Percentiles rank a stretch among this genome's conserved stretches.
Evolutionary conservation across 2,329 filamentous ascomycete genomes (phyloP).

Genomic region (Plectosphaerella sp.): DNA sequence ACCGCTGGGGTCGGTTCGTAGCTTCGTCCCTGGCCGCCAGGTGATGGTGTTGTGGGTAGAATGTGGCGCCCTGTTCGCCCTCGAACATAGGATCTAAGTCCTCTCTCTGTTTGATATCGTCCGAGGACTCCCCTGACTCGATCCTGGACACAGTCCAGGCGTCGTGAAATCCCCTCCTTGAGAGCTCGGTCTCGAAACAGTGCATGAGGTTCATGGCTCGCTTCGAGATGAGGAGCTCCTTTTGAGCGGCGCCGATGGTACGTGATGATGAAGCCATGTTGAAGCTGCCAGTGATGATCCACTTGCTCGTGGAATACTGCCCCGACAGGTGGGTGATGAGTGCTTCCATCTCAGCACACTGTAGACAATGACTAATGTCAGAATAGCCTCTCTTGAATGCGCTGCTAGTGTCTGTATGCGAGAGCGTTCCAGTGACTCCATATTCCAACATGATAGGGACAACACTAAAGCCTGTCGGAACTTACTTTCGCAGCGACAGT

Average conservation of each 20-base stretch:
- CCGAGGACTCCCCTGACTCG: slow-evolving; percentile 35
- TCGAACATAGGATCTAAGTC: slow-evolving; percentile 35
- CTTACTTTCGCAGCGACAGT: slow-evolving; percentile 51
- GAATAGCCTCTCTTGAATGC: too few relatives aligned
- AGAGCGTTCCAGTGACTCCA: slow-evolving; percentile 37
- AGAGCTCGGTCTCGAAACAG: slow-evolving; percentile 41
- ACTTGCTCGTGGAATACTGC: slow-evolving; percentile 38
- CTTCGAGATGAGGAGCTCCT: slow-evolving; percentile 47
- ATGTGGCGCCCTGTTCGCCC: slow-evolving; percentile 62
- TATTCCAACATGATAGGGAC: too few relatives aligned
- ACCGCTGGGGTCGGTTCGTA: slow-evolving; percentile 57
- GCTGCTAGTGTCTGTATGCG: slow-evolving; percentile 11
- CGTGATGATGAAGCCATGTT: slow-evolving; percentile 57
- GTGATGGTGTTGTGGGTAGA: slow-evolving; percentile 53
- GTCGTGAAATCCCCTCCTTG: slow-evolving; percentile 44
- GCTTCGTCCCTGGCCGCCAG: slow-evolving; percentile 44
- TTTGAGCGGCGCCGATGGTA: slow-evolving; percentile 48
- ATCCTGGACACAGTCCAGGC: slow-evolving; percentile 43
- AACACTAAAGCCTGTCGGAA: too few relatives aligned
- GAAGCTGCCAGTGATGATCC: slow-evolving; percentile 60
- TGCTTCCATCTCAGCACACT: too few relatives aligned
- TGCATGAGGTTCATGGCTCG: slow-evolving; percentile 38
- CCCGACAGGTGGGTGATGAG: slow-evolving; percentile 40
- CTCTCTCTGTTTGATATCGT: slow-evolving; percentile 15
- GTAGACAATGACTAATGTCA: too few relatives aligned